Evolutionary conservation across 1,284 basidiomycete species (phyloP), one percentile per base, ranked within the genome.

Genomic region (Boletus mariae): DNA sequence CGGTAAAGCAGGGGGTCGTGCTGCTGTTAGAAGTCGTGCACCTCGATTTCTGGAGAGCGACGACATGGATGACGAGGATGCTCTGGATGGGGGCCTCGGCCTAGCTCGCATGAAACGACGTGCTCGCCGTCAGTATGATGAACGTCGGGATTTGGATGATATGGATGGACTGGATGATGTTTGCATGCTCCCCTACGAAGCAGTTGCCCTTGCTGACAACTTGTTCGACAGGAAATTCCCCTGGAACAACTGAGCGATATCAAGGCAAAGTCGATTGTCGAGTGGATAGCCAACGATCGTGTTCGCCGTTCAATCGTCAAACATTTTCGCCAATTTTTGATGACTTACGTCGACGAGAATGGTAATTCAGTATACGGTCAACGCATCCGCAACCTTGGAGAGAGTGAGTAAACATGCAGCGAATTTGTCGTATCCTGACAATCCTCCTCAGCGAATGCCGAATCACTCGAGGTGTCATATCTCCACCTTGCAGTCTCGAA

Each of bases 391-490:
- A 85, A 88, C 62, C 82, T 99, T 40, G 97, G 97, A 72, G 96
- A 98, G 83, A 87, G 94, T 95, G 64, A 63, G 90, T 76, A 38
- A 43, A 34, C 9, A 13, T 45, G n/a, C 11, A 28, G 31, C 23
- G 20, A 13, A 20, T 20, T n/a, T 46, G 9, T 15, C 13, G 2
- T 25, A 32, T 45, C 2, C 57, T 71, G 43, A 61, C 53, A 42
- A 41, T 11, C 15, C 50, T 49, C n/a, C 45, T 5, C 57, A 96
- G 94, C 88, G 68, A 99, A 99, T 73, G 86, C 94, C 32, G 97
- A 99, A 73, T 98, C 95, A 2, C 84, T 99, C 54, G 96, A 99
- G 71, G 89, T 99, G 17, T 98, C 94, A 0, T 99, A 95, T 71
- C 80, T 93, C 17, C 94, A 99, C 66, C 83, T 99, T 15, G 87